Conservation (phyloP, 2,329 filamentous ascomycete genomes). For the Diaporthe citrichinensis region DNA sequence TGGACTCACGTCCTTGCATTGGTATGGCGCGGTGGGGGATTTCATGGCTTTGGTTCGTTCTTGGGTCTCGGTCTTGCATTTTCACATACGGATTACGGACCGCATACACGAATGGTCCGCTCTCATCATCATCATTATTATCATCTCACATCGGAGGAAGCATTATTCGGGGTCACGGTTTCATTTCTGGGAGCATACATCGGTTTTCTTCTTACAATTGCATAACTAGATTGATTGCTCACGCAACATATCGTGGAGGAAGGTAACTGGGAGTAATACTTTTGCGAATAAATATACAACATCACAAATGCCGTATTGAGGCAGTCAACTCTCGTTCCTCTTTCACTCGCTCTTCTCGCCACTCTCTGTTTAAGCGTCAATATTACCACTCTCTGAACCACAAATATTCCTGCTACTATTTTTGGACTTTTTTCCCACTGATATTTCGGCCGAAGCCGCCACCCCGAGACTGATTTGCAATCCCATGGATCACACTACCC, state of each 20-base stretch:
- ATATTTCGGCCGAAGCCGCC: background rate
- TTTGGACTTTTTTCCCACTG: background rate
- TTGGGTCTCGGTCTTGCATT: slow-evolving; percentile 22
- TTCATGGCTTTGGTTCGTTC: background rate
- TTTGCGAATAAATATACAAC: background rate
- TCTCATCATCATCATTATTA: slow-evolving; percentile 5
- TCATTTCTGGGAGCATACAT: slow-evolving; percentile 1
- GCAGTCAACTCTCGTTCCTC: background rate
- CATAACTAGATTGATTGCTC: slow-evolving; percentile 39
- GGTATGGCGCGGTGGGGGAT: background rate
- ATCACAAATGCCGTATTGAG: background rate
- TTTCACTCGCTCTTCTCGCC: background rate
- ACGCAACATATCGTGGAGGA: slow-evolving; percentile 31
- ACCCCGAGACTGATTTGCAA: background rate
- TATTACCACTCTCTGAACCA: background rate
- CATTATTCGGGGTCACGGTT: slow-evolving; percentile 19
- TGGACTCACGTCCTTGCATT: slow-evolving; percentile 32
- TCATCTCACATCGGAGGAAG: background rate
- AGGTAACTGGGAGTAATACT: background rate
- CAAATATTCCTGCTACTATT: background rate
- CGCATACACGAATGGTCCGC: background rate
- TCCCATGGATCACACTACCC: background rate
- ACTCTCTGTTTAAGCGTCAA: background rate
- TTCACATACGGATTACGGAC: background rate
- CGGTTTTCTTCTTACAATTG: slow-evolving; percentile 2